Evolutionary conservation across 306 rosid species (phyloP), one percentile per base, ranked within the genome.

Genomic region (Senna siamea): DNA sequence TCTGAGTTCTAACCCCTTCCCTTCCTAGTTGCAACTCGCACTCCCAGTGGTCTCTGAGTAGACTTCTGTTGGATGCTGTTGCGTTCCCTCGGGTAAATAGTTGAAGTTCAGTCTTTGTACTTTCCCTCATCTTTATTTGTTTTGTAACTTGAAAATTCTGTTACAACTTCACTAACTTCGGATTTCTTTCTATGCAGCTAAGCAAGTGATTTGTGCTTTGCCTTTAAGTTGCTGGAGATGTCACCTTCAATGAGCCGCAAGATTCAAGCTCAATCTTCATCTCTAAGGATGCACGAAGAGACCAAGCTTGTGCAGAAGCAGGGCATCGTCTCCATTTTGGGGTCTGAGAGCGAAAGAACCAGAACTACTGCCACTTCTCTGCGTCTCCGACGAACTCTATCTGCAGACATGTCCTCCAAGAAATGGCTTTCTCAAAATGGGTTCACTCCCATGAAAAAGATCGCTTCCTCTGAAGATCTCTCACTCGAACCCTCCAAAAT

Each of bases 401-500:
- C 97, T 0, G 97, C 96, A n/a, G 96, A 92, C 87, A 87, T 92
- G 97, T 92, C 96, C 12, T 92, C 97, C 46, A 79, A 82, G 83
- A 88, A 77, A 70, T 89, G 96, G 93, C 80, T 87, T 34, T 85
- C 86, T 41, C 88, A 83, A 69, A 78, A 88, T 26, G 92, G 90
- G 4, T 56, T 85, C 67, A 73, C 79, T 52, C 79, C 93, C 19
- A 77, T 88, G 80, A 89, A 86, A 20, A 90, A 80, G 79, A 67
- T 30, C 5, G 78, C 85, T 19, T 90, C 98, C 28, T 85, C 90
- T 4, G 56, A 81, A 28, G 75, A 76, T 20, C 82, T 86, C 71
- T 77, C 71, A 41, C 75, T 19, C 10, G n/a, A n/a, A n/a, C n/a
- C n/a, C 64, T 85, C 22, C 35, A n/a, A n/a, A n/a, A n/a, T n/a